Percentiles rank a stretch among this genome's conserved stretches.
Evolutionary conservation across 805 yeast genomes (phyloP).

Genomic region (Yamadazyma insecticola): DNA sequence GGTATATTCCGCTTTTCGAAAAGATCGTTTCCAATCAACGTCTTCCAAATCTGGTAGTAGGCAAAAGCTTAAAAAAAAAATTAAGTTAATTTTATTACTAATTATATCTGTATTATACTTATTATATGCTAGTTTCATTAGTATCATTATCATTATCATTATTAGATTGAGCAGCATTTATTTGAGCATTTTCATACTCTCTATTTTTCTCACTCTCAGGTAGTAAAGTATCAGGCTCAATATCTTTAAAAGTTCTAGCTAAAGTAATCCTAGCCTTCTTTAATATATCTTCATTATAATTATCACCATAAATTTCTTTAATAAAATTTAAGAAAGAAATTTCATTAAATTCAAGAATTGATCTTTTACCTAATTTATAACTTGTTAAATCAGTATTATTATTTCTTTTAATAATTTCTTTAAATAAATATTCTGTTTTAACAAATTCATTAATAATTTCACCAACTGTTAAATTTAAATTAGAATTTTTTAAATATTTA

Average conservation of each 20-base stretch:
- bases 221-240: too few species aligned
- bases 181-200: too few species aligned
- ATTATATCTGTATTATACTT: too few species aligned
- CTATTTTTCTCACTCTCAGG: too few species aligned
- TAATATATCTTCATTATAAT: slow-evolving; percentile 16
- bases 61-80: too few species aligned
- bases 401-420: slow-evolving; percentile 7
- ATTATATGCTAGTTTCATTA: too few species aligned
- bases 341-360: slow-evolving; percentile 29
- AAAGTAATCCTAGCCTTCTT: slow-evolving; percentile 19
- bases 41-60: too few species aligned
- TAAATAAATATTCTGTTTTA: slow-evolving; percentile 23
- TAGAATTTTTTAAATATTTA: slow-evolving; percentile 15
- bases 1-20: too few species aligned
- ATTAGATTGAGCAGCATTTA: too few species aligned
- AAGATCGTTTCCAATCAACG: too few species aligned
- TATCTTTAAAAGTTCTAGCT: slow-evolving; percentile 20
- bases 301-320: slow-evolving; percentile 18
- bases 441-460: slow-evolving; percentile 25
- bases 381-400: slow-evolving; percentile 13
- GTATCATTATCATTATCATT: too few species aligned
- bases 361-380: slow-evolving; percentile 29
- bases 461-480: slow-evolving; percentile 15
- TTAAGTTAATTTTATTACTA: too few species aligned
- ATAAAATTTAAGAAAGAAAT: slow-evolving; percentile 21